These are phyloP conservation scores for Colletotrichum abscissum DNA, from an alignment of 2,329 filamentous ascomycete species.

Conservation along the genomic window DNA sequence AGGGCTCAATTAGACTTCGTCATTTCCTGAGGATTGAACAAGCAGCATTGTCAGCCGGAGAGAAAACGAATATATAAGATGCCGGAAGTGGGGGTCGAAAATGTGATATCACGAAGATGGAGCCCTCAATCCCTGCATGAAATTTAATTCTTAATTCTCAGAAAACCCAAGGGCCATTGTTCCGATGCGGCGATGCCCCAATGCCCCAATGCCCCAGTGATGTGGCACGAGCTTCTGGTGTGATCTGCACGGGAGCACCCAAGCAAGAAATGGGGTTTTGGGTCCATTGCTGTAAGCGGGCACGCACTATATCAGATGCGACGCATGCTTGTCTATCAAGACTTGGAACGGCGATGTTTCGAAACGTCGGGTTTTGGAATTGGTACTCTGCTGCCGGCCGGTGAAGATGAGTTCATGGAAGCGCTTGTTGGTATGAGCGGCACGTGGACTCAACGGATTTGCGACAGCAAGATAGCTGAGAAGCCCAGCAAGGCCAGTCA, in stretches of 20 bases:
- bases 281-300: constrained; percentile 10
- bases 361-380: background rate
- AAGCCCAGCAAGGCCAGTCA: background rate
- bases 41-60: background rate
- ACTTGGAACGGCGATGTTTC: background rate
- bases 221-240: constrained; percentile 30
- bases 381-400: background rate
- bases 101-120: constrained; percentile 24
- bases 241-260: constrained; percentile 31
- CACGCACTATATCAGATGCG: background rate
- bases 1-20: background rate
- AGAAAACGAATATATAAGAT: background rate
- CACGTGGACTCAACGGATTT: background rate
- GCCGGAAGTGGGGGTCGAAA: constrained; percentile 16
- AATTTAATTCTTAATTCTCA: background rate
- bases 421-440: background rate
- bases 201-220: constrained; percentile 7
- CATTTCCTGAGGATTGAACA: background rate
- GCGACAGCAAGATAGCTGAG: background rate
- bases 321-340: background rate
- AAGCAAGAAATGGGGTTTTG: constrained; percentile 24
- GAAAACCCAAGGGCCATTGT: constrained; percentile 26
- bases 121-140: constrained; percentile 24
- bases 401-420: background rate
- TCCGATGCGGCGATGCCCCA: background rate